phyloP scores from a whole-genome alignment of 2,329 filamentous ascomycete genomes.

The Neonectria faginata region DNA sequence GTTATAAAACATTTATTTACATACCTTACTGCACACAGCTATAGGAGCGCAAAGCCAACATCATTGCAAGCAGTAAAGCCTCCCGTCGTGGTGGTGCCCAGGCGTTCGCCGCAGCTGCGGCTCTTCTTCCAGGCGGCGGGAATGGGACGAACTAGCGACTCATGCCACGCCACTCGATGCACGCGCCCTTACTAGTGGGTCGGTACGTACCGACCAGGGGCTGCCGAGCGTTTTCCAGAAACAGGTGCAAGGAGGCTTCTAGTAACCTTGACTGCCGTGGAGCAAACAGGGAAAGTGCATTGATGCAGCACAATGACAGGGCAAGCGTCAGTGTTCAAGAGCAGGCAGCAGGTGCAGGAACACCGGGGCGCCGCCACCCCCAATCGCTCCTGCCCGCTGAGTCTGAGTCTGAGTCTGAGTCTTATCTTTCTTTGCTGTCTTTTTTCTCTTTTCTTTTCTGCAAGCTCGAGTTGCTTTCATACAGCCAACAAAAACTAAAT shows the following conservation, averaged over 20 bases:
- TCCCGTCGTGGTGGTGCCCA: neutral
- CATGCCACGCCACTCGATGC: constrained; percentile 24
- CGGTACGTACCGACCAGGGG: constrained; percentile 3
- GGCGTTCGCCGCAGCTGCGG: constrained; percentile 23
- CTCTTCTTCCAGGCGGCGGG: constrained; percentile 19
- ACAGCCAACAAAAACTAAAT: neutral
- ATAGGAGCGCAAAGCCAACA: constrained; percentile 1
- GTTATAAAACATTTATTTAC: neutral
- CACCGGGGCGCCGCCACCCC: constrained; percentile 27
- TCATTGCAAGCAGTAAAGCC: neutral
- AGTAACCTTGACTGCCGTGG: neutral
- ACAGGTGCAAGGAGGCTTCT: constrained; percentile 23
- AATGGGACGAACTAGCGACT: constrained; percentile 30
- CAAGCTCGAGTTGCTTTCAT: neutral
- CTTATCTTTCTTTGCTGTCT: constrained; percentile 6
- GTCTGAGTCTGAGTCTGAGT: neutral
- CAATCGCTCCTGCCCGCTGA: constrained; percentile 17
- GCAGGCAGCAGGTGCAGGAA: constrained; percentile 30
- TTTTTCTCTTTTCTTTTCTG: neutral
- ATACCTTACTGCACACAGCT: neutral
- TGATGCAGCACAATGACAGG: neutral
- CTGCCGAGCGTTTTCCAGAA: constrained; percentile 35
- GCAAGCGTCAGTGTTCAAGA: neutral
- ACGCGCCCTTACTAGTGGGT: constrained; percentile 9
- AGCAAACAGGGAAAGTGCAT: constrained; percentile 8